Conservation (phyloP, 2,329 filamentous ascomycete genomes). For the Phoma sp. region DNA sequence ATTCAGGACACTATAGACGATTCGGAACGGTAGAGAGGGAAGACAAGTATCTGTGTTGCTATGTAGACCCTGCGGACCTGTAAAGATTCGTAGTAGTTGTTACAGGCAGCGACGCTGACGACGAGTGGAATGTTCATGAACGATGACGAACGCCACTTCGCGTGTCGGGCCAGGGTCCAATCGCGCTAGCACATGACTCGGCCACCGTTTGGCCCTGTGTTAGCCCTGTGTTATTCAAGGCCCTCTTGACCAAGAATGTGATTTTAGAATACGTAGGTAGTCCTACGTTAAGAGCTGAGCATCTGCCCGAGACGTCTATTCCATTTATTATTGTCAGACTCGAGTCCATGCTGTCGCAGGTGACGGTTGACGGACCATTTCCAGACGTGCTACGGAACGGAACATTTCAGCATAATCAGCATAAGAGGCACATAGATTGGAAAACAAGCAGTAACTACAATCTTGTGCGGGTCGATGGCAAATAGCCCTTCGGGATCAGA, state of each 20-base stretch:
- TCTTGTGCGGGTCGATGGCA: conserved; percentile 21
- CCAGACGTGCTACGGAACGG: background rate
- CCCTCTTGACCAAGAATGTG: conserved; percentile 3
- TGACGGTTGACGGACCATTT: conserved; percentile 15
- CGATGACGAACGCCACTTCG: conserved; percentile 19
- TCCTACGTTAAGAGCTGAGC: background rate
- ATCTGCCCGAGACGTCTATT: conserved; percentile 1
- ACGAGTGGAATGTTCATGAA: conserved; percentile 19
- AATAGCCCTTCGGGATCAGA: conserved; percentile 28
- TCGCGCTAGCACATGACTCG: conserved; percentile 36
- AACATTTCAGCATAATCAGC: conserved; percentile 28
- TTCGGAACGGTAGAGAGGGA: background rate
- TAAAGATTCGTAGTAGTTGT: background rate
- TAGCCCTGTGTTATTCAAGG: no score
- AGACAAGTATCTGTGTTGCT: no score
- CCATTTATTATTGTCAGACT: no score
- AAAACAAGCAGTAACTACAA: conserved; percentile 23
- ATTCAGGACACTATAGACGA: no score
- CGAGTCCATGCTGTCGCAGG: conserved; percentile 12
- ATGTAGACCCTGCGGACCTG: background rate
- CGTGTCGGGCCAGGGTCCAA: conserved; percentile 18
- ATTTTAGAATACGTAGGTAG: conserved; percentile 3
- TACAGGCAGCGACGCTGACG: conserved; percentile 16
- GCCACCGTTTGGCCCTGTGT: background rate
- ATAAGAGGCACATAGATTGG: conserved; percentile 22